These are phyloP conservation scores for Sisymbrium irio DNA, from an alignment of 345 rosid genomes.

Conservation along the genomic window DNA sequence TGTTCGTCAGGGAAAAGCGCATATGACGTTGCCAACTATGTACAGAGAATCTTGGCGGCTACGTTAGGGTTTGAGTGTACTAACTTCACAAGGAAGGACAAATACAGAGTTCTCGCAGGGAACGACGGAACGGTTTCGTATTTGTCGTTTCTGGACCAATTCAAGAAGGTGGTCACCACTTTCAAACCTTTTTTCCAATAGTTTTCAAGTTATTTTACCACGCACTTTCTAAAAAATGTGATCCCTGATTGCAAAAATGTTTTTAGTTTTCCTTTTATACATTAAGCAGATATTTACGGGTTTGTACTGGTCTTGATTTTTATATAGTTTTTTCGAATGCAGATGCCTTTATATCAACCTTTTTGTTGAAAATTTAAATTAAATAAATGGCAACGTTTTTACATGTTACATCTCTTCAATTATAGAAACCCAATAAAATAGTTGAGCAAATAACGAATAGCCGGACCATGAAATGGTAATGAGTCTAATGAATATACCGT, in stretches of 20 bases:
- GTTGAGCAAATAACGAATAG: background rate
- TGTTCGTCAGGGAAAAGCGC: constrained; percentile 91
- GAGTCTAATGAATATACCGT: background rate
- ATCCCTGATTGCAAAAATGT: constrained; percentile 8
- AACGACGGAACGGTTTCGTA: constrained; percentile 77
- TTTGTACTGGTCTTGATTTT: constrained; percentile 1
- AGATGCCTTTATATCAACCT: background rate
- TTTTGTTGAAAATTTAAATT: background rate
- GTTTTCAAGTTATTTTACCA: background rate
- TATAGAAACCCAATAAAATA: background rate
- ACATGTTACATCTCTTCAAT: background rate
- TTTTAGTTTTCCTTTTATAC: background rate
- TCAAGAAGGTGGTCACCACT: constrained; percentile 56
- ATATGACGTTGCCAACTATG: constrained; percentile 86
- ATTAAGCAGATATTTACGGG: background rate
- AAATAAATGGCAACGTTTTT: background rate
- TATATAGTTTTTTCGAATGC: background rate
- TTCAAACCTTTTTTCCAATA: constrained; percentile 57
- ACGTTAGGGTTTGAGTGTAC: constrained; percentile 94
- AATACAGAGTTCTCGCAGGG: constrained; percentile 76
- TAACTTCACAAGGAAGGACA: constrained; percentile 84
- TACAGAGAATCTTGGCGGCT: constrained; percentile 80
- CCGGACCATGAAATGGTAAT: background rate
- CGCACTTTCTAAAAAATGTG: background rate
- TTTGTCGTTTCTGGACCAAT: constrained; percentile 48